phyloP scores from a whole-genome alignment of 441 rosid species.

The Isatis lusitanica region DNA sequence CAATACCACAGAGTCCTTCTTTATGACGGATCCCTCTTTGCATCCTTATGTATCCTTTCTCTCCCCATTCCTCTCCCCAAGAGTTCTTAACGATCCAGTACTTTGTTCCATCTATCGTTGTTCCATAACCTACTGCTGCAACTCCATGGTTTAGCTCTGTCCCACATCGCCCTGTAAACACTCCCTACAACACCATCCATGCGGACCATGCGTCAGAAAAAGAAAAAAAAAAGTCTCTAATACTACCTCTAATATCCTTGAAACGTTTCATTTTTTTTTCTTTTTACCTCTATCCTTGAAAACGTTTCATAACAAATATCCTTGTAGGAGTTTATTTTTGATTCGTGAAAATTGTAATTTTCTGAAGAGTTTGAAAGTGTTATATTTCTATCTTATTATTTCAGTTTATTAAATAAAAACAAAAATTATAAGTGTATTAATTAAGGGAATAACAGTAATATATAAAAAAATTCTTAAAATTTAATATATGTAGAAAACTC shows the following conservation, averaged over 20 bases:
- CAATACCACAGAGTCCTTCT: slow-evolving; percentile 40
- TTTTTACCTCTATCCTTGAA: too few species aligned
- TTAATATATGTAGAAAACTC: not conserved
- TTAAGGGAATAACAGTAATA: not conserved
- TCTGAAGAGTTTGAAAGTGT: not conserved
- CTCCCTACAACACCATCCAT: slow-evolving; percentile 20
- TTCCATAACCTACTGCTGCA: slow-evolving; percentile 39
- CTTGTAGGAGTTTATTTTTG: not conserved
- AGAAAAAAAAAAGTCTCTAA: not conserved
- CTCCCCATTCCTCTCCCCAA: slow-evolving; percentile 44
- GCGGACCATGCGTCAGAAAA: slow-evolving; percentile 8
- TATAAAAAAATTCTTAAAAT: not conserved
- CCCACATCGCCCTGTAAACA: slow-evolving; percentile 37
- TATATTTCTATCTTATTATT: not conserved
- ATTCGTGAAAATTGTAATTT: not conserved
- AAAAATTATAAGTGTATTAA: not conserved
- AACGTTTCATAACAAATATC: not conserved
- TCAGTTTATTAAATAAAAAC: not conserved
- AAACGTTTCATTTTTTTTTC: not conserved
- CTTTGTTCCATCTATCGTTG: slow-evolving; percentile 33
- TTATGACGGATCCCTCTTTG: slow-evolving; percentile 26
- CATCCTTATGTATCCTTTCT: slow-evolving; percentile 36
- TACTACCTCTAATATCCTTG: not conserved
- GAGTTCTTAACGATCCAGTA: slow-evolving; percentile 44
- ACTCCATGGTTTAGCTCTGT: slow-evolving; percentile 39